Base-by-base conservation (phyloP, 1,139 yeast species). In the Yamadazyma mexicana region DNA sequence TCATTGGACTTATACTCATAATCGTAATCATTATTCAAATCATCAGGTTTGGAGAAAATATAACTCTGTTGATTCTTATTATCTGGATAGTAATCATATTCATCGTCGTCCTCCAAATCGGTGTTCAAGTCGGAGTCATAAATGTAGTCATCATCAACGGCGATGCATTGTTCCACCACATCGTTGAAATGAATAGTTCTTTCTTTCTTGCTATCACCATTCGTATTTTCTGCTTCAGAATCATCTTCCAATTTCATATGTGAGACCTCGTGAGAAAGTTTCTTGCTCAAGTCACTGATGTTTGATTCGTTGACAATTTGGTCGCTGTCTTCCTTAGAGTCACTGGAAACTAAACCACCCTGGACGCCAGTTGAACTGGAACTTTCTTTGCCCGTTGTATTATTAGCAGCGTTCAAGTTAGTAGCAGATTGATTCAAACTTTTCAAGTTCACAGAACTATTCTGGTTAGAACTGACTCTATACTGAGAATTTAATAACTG, bases 101-200 rank as follows among this genome's bases (percentile, higher is more conserved):
- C 70, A 22, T 49, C 52, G 27, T 57, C 58, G 37, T 65, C 70
- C 20, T 67, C 75, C 39, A 70, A 68, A 17, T 49, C 51, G 15
- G 39, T 42, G 23, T 48, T 50, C 34, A 50, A 44, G 35, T 42
- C 36, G 9, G 38, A 18, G 22, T 49, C 60, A 17, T 54, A 45
- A 17, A 55, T 56, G 29, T 45, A 51, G 36, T 62, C 69, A 20
- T 69, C 75, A 45, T 81, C 80, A 15, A 87, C 58, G 0, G 95
- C 88, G 44, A 86, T 79, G 60, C 98, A 91, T 62, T 92, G 98
- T 58, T 87, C 91, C 20, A 92, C 98, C 43, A 89, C 80, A 55
- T 88, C 95, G 56, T 85, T 91, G 64, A 92, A 92, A 63, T 89
- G 98, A 42, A 91, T 89, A 49, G 77, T 92, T 46, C 92, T 74